A percentile compares a stretch with the other conserved stretches of the same genome.
Conservation (phyloP, 805 yeast species). For the Tetrapisispora pingtungensis region DNA sequence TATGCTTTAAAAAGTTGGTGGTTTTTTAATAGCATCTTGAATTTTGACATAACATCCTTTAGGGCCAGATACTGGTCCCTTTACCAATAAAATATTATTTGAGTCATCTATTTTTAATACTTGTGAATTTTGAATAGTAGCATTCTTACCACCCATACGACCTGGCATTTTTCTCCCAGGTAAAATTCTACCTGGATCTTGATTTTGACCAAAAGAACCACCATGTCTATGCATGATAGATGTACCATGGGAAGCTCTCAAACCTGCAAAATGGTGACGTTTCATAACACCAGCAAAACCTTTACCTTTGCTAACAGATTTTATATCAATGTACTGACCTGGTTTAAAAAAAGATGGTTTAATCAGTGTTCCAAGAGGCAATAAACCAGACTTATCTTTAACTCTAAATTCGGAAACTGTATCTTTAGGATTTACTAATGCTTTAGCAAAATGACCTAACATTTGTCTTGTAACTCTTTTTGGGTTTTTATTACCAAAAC, state of each 20-base stretch:
- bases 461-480: slow-evolving; percentile 53
- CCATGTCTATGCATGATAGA: slow-evolving; percentile 89
- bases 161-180: slow-evolving; percentile 99
- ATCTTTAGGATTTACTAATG: slow-evolving; percentile 76
- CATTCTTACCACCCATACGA: slow-evolving; percentile 73
- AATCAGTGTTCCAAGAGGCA: slow-evolving; percentile 69
- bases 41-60: slow-evolving; percentile 63
- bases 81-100: slow-evolving; percentile 69
- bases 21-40: slow-evolving; percentile 62
- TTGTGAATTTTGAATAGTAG: slow-evolving; percentile 66
- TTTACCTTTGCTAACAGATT: slow-evolving; percentile 79
- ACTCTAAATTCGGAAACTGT: slow-evolving; percentile 72
- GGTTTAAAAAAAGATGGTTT: slow-evolving; percentile 73
- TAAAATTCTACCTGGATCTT: slow-evolving; percentile 89
- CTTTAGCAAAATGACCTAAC: slow-evolving; percentile 70
- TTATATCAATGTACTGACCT: slow-evolving; percentile 79
- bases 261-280: slow-evolving; percentile 81
- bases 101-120: slow-evolving; percentile 74
- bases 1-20: background rate
- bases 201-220: slow-evolving; percentile 94
- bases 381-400: slow-evolving; percentile 49
- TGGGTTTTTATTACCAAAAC: slow-evolving; percentile 60
- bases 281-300: slow-evolving; percentile 99
- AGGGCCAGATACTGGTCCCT: slow-evolving; percentile 90
- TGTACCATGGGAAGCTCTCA: slow-evolving; percentile 91